Base-by-base conservation (phyloP, 2,329 filamentous ascomycete genomes). In the Aschersonia sp. region DNA sequence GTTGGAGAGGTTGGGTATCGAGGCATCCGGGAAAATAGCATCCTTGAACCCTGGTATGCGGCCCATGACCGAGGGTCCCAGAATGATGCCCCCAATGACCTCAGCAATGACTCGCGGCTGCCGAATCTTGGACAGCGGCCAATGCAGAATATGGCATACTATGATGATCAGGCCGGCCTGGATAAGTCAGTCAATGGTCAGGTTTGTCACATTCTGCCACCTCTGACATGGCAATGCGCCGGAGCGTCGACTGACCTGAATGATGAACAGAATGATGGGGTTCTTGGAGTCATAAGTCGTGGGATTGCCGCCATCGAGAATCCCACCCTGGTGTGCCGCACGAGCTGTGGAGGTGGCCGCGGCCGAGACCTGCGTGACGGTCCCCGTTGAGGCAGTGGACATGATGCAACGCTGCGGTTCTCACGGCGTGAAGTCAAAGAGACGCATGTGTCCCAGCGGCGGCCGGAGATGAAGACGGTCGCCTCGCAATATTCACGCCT, bases 41-140 rank as follows among this genome's bases (percentile, higher is more conserved):
- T 71, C 65, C 46, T 78, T 72, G 67, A 94, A 95, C 40, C 82
- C 80, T 1, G 87, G 87, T 29, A 94, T 88, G 47, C 84, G 80
- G 58, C 88, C 88, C 79, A 94, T 84, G 29, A 94, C 84, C 0
- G 89, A 92, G 1, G 89, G 89, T 3, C 89, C 89, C 1, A 95
- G 74, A 40, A 95, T 64, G 58, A 92, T 86, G 47, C 85, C 86
- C n/a, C 84, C 85, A 48, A 91, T 79, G 50, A 92, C 85, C 66
- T 92, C 86, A 45, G 85, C 83, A 56, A 92, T 89, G 54, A 92
- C 86, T 44, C 84, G 79, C 52, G 86, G 86, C 59, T 92, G 86
- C 48, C 84, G 80, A 45, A 92, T 72, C 57, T 81, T 82, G 55
- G 82, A 82, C 4, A 91, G 74, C 7, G 85, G 86, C 67, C 77